phyloP scores from a whole-genome alignment of 2,329 filamentous ascomycete species.

The Phialophora chinensis region DNA sequence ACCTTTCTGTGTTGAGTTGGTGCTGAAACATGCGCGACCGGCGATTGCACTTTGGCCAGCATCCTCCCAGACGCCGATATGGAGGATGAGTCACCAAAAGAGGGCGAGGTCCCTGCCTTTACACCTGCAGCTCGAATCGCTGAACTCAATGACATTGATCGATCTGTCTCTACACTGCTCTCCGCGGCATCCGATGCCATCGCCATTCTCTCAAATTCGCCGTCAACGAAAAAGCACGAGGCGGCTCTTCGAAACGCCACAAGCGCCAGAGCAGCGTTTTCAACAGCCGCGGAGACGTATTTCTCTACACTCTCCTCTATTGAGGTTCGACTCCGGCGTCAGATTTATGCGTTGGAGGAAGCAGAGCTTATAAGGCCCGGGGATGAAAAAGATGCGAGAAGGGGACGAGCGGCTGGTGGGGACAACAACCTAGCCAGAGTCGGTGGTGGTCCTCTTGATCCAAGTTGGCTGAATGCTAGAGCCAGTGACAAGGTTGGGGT shows the following conservation, averaged over 20 bases:
- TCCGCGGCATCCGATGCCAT: conserved; percentile 67
- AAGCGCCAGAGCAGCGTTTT: conserved; percentile 49
- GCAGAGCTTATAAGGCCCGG: conserved; percentile 68
- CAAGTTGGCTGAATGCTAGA: conserved; percentile 87
- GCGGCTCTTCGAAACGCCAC: conserved; percentile 19
- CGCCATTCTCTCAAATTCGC: conserved; percentile 63
- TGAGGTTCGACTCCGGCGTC: conserved; percentile 74
- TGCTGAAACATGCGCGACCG: conserved; percentile 1
- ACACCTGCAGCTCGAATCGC: conserved; percentile 74
- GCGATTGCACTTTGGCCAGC: not conserved
- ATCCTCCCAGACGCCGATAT: conserved; percentile 13
- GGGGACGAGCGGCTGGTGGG: conserved; percentile 35
- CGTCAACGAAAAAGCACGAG: conserved; percentile 22
- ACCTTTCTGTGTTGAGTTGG: not conserved
- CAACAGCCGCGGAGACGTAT: conserved; percentile 64
- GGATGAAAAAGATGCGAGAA: conserved; percentile 40
- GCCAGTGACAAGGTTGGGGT: conserved; percentile 76
- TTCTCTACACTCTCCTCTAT: conserved; percentile 75
- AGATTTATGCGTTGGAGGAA: conserved; percentile 81
- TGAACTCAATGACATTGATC: conserved; percentile 79
- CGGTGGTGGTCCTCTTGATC: conserved; percentile 68
- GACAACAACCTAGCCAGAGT: conserved; percentile 46
- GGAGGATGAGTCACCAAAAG: conserved; percentile 22
- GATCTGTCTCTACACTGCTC: conserved; percentile 55
- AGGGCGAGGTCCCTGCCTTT: conserved; percentile 9